Percentiles rank a stretch among this genome's conserved stretches.
phyloP scores from a whole-genome alignment of 495 filamentous ascomycete genomes.

The Friedmanniomyces simplex region DNA sequence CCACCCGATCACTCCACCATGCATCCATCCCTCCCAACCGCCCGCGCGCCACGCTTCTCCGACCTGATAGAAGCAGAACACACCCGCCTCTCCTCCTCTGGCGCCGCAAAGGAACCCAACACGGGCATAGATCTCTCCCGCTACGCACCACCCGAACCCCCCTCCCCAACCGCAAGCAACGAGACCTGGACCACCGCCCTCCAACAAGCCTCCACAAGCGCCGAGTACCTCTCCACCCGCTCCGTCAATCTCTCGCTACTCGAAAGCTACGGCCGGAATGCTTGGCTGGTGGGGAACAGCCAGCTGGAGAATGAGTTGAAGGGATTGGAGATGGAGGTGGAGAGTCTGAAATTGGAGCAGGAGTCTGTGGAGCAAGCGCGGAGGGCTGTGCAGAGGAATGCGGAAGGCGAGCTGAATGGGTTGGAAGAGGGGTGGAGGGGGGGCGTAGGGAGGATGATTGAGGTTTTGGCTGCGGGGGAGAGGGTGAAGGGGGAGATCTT shows the following conservation, averaged over 20 bases:
- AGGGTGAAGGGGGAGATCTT: conserved; percentile 53
- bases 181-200: conserved; percentile 26
- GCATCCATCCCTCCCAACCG: conserved; percentile 27
- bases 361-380: conserved; percentile 63
- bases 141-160: conserved; percentile 57
- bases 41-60: conserved; percentile 39
- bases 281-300: conserved; percentile 78
- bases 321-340: conserved; percentile 67
- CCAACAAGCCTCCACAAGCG: conserved; percentile 49
- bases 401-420: conserved; percentile 52
- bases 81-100: conserved; percentile 40
- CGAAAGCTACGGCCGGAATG: conserved; percentile 74
- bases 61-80: conserved; percentile 55
- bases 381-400: conserved; percentile 57
- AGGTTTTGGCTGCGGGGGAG: conserved; percentile 63
- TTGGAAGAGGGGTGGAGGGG: conserved; percentile 57
- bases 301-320: conserved; percentile 64
- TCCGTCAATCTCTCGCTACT: conserved; percentile 62
- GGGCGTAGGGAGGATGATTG: conserved; percentile 41
- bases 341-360: conserved; percentile 48
- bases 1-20: conserved; percentile 3
- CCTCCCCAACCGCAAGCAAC: conserved; percentile 17
- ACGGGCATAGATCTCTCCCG: conserved; percentile 66
- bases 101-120: conserved; percentile 37
- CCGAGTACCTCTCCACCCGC: conserved; percentile 55